phyloP scores from a whole-genome alignment of 495 filamentous ascomycete species.

The Beverwykella pulmonaria region DNA sequence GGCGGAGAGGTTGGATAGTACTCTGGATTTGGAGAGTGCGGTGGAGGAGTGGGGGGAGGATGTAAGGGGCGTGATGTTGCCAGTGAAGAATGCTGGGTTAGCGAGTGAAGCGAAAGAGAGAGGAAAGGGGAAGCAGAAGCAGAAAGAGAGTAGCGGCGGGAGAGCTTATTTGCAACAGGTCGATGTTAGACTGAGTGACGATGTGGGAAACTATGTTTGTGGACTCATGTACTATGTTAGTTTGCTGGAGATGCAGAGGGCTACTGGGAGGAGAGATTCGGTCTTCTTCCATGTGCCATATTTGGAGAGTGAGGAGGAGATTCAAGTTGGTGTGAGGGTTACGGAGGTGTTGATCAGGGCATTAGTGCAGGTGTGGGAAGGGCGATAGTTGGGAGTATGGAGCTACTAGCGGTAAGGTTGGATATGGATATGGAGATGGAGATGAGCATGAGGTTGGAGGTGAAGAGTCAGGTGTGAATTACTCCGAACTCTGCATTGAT shows the following conservation, averaged over 20 bases:
- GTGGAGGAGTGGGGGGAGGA: conserved; percentile 10
- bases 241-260: conserved; percentile 35
- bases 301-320: conserved; percentile 23
- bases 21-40: conserved; percentile 34
- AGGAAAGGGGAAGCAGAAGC: conserved; percentile 5
- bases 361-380: conserved; percentile 17
- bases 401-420: no score
- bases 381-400: background rate
- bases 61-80: background rate
- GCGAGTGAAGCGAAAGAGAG: conserved; percentile 1
- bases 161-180: background rate
- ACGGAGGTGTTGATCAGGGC: conserved; percentile 11
- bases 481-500: no score
- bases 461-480: no score
- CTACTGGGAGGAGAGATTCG: conserved; percentile 17
- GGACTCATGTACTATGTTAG: conserved; percentile 43
- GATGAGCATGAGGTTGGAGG: background rate
- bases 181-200: conserved; percentile 37
- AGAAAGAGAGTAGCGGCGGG: background rate
- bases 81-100: background rate
- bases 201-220: conserved; percentile 44
- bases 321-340: conserved; percentile 19
- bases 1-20: conserved; percentile 26
- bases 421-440: background rate
- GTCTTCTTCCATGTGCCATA: conserved; percentile 34